phyloP scores from a whole-genome alignment of 345 rosid genomes.

The Salix caprea region DNA sequence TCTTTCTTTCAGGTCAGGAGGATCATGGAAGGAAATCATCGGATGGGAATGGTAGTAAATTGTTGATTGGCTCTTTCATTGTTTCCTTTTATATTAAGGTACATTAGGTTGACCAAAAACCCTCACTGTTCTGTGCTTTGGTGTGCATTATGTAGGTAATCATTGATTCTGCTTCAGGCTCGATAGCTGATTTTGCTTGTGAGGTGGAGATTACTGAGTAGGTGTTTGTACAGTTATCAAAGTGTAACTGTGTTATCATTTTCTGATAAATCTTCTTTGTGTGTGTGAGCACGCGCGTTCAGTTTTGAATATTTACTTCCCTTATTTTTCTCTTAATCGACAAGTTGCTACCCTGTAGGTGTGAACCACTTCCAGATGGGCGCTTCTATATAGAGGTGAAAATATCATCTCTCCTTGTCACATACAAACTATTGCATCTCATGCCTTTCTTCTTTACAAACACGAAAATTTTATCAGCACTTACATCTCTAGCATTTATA shows the following conservation, averaged over 20 bases:
- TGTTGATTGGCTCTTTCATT: slow-evolving; percentile 13
- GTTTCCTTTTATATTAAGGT: slow-evolving; percentile 2
- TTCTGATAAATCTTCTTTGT: slow-evolving; percentile 5
- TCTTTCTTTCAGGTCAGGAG: slow-evolving; percentile 64
- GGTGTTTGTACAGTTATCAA: slow-evolving; percentile 23
- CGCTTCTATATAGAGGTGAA: slow-evolving; percentile 78
- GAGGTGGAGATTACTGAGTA: slow-evolving; percentile 99
- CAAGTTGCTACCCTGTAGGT: slow-evolving; percentile 38
- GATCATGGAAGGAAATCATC: slow-evolving; percentile 92
- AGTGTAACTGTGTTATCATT: not conserved
- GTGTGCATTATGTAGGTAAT: slow-evolving; percentile 51
- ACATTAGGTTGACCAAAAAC: not conserved
- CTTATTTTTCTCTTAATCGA: not conserved
- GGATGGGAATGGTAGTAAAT: slow-evolving; percentile 88
- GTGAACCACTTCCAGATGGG: slow-evolving; percentile 93
- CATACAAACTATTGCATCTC: not conserved
- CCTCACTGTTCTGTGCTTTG: slow-evolving; percentile 2
- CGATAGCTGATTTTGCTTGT: slow-evolving; percentile 80
- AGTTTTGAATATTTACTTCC: not conserved
- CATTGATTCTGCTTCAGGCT: slow-evolving; percentile 61
- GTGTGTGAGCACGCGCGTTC: not conserved
- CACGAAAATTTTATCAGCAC: not conserved
- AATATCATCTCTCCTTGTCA: not conserved
- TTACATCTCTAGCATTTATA: not conserved
- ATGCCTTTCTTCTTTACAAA: not conserved